Base-by-base conservation (phyloP, 352 stramenopile genomes). In the Phytophthora fragariaefolia region DNA sequence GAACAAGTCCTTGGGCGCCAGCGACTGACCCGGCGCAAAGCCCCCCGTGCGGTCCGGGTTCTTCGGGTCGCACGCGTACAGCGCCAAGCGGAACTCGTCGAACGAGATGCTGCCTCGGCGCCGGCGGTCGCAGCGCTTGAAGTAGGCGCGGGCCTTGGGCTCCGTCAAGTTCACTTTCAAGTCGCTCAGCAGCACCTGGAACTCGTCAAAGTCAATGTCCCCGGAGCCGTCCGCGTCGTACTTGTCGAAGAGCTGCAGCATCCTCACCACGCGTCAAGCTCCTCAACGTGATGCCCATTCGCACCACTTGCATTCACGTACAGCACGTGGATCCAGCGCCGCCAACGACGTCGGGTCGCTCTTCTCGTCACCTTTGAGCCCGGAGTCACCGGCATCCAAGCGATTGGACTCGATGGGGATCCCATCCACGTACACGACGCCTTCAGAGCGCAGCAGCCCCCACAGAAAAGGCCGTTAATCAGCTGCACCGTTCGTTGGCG, bases 61-160 rank as follows among this genome's bases (percentile, higher is more conserved):
- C 66, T 91, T 91, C 12, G 87, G 85, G 69, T 95, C 87, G 61
- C 83, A 93, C 40, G 85, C 85, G 73, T 87, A 95, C 22, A 95
- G 60, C 43, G 87, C 85, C 38, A 95, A 49, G 10, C 85, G 76
- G 50, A 93, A 93, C 60, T 95, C 87, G 6, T 93, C 85, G 57
- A 93, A 95, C 18, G 83, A 90, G 64, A 93, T 93, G 59, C 66
- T 69, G 8, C 83, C 85, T 28, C 73, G 79, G 13, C 72, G 74
- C 56, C 80, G 77, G 34, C 80, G 77, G 63, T 95, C 87, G 50
- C 87, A 95, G 18, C 82, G 77, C 51, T 88, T 90, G 56, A 93
- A 95, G 68, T 95, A 95, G 34, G 83, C 82, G 2, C 82, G 71
- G 32, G 80, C 73, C 63, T 95, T 95, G 26, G 85, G 80, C 49